phyloP scores from a whole-genome alignment of 2,329 filamentous ascomycete species.

The Fusarium continuum region DNA sequence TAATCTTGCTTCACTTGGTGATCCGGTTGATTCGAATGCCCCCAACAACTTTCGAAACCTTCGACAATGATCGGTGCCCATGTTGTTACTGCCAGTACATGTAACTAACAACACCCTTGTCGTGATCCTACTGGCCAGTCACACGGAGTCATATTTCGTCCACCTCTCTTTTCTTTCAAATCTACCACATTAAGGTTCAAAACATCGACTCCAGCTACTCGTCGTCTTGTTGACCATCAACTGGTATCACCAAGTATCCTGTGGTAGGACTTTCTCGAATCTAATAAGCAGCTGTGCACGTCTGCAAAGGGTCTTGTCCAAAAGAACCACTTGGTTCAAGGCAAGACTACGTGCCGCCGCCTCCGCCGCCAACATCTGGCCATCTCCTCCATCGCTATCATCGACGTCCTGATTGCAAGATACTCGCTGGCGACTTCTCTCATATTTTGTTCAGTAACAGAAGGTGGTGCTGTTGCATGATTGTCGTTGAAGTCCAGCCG shows the following conservation, averaged over 20 bases:
- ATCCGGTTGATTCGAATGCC: neutral
- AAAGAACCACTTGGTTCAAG: neutral
- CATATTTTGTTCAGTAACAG: neutral
- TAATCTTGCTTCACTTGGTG: neutral
- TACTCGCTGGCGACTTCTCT: too few relatives aligned
- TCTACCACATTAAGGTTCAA: neutral
- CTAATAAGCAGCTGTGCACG: neutral
- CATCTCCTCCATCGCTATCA: neutral
- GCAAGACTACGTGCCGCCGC: neutral
- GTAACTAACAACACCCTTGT: constrained; percentile 11
- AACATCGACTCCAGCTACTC: neutral
- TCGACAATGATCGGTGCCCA: neutral
- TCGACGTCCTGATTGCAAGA: neutral
- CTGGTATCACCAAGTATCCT: neutral
- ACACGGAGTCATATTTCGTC: neutral
- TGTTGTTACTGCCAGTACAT: neutral
- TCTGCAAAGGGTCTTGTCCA: neutral
- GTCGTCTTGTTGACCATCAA: neutral
- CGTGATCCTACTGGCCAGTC: neutral
- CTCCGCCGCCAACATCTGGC: neutral
- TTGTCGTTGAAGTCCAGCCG: neutral
- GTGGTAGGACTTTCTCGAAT: neutral
- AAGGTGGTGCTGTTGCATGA: too few relatives aligned
- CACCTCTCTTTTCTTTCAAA: neutral
- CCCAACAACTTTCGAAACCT: neutral